Evolutionary conservation across 129 eudicot genomes (phyloP).

Genomic region (Helianthus annuus): DNA sequence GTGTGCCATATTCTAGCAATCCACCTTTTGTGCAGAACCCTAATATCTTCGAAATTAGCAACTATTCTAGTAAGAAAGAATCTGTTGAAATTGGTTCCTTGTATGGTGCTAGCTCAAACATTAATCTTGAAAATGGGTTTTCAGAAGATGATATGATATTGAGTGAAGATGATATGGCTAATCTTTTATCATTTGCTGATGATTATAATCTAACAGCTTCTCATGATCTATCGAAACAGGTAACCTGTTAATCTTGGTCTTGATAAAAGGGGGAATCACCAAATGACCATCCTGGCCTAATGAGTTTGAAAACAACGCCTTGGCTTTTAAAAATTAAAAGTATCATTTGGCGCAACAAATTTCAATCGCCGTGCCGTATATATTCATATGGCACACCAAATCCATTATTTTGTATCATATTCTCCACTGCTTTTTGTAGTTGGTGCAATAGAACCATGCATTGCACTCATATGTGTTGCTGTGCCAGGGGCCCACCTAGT

Average conservation of each 20-base stretch:
- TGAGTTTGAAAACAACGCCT: too few relatives aligned
- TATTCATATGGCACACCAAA: too few relatives aligned
- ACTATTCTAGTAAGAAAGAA: conserved; percentile 1
- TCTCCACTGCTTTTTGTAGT: too few relatives aligned
- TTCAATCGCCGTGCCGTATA: too few relatives aligned
- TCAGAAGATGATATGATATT: conserved; percentile 26
- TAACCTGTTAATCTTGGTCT: conserved; percentile 17
- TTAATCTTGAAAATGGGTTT: conserved; percentile 5
- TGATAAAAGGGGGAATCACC: not conserved
- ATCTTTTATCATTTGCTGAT: conserved; percentile 16
- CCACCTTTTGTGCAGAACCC: not conserved
- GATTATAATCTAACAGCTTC: not conserved
- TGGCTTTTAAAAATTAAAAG: too few relatives aligned
- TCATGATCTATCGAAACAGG: conserved; percentile 1
- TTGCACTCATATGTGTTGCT: too few relatives aligned
- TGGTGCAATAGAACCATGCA: too few relatives aligned
- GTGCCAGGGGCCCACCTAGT: too few relatives aligned
- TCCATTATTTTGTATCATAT: too few relatives aligned
- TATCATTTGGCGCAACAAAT: too few relatives aligned
- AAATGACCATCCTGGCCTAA: not conserved
- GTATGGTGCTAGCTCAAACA: conserved; percentile 14
- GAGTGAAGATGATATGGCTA: conserved; percentile 18
- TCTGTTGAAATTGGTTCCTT: not conserved
- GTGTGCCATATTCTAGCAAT: not conserved
- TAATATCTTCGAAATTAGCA: not conserved